Percentiles rank a stretch among this genome's conserved stretches.
Conservation (phyloP, 1,139 yeast species). For the Taiozyma onychis region DNA sequence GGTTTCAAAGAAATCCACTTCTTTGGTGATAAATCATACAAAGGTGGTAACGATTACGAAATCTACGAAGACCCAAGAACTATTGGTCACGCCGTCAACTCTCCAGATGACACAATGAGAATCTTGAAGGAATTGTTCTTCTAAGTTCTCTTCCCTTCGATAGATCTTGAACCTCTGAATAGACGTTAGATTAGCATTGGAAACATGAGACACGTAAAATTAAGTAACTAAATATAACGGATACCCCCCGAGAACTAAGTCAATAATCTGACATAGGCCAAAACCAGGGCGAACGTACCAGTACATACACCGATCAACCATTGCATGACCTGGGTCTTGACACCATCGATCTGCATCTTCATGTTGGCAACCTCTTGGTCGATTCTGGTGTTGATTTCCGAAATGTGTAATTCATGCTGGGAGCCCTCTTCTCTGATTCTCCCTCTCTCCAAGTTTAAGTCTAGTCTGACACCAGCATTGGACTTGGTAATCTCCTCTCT, state of each 20-base stretch:
- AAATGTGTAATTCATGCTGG: constrained; percentile 85
- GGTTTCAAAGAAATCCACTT: constrained; percentile 86
- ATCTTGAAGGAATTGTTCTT: constrained; percentile 77
- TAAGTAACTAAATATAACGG: not conserved
- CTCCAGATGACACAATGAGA: constrained; percentile 82
- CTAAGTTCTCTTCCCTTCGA: constrained; percentile 2
- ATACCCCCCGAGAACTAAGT: constrained; percentile 29
- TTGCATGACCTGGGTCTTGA: constrained; percentile 93
- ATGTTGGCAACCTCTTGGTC: constrained; percentile 94
- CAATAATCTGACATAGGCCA: constrained; percentile 84
- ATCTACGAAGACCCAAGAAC: constrained; percentile 89
- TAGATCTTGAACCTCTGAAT: not conserved
- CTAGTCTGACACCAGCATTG: constrained; percentile 85
- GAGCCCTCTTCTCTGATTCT: constrained; percentile 92
- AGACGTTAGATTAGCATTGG: not conserved
- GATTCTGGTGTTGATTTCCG: constrained; percentile 90
- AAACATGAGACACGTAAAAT: not conserved
- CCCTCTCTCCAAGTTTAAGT: constrained; percentile 89
- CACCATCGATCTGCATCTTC: constrained; percentile 90
- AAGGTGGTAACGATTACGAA: constrained; percentile 99
- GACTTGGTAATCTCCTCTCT: constrained; percentile 90
- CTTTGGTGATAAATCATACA: constrained; percentile 96
- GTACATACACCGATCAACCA: constrained; percentile 98
- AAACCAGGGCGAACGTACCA: constrained; percentile 90
- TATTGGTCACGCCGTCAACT: constrained; percentile 87